Conservation (phyloP, 768 basidiomycete species). For the Strobilomyces echinocephalus region DNA sequence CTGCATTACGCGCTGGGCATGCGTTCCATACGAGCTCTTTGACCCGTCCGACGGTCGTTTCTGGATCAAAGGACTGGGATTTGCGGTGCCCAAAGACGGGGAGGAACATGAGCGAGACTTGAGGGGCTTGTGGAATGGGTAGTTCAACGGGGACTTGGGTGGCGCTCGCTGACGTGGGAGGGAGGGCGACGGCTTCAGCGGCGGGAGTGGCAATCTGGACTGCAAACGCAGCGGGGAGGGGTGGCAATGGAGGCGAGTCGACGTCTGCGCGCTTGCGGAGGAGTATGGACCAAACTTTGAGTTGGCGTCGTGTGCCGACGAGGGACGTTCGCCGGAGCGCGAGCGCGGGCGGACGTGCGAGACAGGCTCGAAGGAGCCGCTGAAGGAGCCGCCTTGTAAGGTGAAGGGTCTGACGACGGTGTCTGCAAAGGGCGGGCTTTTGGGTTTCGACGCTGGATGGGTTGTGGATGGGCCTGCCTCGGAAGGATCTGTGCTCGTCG, state of each 20-base stretch:
- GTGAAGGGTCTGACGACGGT: constrained; percentile 26
- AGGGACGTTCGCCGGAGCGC: constrained; percentile 15
- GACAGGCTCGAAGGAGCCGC: constrained; percentile 7
- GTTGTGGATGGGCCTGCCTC: neutral
- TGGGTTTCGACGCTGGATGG: neutral
- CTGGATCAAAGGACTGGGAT: constrained; percentile 72
- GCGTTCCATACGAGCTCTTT: constrained; percentile 83
- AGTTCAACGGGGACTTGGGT: constrained; percentile 8
- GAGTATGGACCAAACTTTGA: constrained; percentile 20
- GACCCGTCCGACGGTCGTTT: constrained; percentile 68
- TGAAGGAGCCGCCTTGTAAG: constrained; percentile 20
- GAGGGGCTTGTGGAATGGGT: constrained; percentile 53
- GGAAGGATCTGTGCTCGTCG: neutral
- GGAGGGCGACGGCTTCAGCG: neutral
- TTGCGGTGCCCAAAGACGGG: constrained; percentile 64
- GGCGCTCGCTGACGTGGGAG: neutral
- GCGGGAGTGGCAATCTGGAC: neutral
- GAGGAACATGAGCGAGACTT: constrained; percentile 65
- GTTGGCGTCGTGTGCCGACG: constrained; percentile 11
- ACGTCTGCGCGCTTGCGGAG: constrained; percentile 47
- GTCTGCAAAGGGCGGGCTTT: constrained; percentile 25
- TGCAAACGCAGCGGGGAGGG: constrained; percentile 13
- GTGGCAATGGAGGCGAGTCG: constrained; percentile 31
- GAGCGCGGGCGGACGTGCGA: constrained; percentile 1
- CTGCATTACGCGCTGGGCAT: constrained; percentile 54